phyloP scores from a whole-genome alignment of 345 rosid species.

The Hibiscus mutabilis region DNA sequence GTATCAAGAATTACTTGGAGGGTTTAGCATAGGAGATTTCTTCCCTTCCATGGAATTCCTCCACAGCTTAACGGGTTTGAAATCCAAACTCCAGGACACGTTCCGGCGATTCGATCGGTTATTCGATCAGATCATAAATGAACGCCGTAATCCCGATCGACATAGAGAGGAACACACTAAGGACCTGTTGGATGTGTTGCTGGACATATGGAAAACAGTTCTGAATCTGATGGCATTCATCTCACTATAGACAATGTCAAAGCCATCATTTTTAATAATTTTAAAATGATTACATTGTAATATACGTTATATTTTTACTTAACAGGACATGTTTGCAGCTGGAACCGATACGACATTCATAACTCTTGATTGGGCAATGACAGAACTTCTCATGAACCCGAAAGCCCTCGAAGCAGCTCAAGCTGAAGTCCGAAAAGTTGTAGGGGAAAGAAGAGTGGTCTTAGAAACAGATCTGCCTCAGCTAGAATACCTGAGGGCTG shows the following conservation, averaged over 20 bases:
- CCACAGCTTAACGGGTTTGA: constrained; percentile 31
- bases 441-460: constrained; percentile 13
- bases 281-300: no score
- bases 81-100: constrained; percentile 19
- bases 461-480: constrained; percentile 24
- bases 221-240: constrained; percentile 18
- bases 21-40: constrained; percentile 32
- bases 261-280: no score
- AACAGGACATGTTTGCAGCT: constrained; percentile 42
- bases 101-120: constrained; percentile 28
- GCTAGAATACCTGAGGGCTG: constrained; percentile 29
- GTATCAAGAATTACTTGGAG: constrained; percentile 29
- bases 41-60: constrained; percentile 39
- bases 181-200: constrained; percentile 33
- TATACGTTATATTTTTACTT: no score
- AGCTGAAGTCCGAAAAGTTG: constrained; percentile 24
- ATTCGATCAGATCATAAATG: constrained; percentile 27
- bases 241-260: constrained; percentile 35
- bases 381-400: constrained; percentile 32
- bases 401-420: constrained; percentile 20
- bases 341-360: constrained; percentile 38
- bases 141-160: constrained; percentile 23
- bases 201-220: constrained; percentile 20
- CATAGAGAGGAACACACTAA: constrained; percentile 11
- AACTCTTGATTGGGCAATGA: constrained; percentile 39